Conservation (phyloP, 2,329 filamentous ascomycete genomes). For the Teratosphaeriaceae sp. region DNA sequence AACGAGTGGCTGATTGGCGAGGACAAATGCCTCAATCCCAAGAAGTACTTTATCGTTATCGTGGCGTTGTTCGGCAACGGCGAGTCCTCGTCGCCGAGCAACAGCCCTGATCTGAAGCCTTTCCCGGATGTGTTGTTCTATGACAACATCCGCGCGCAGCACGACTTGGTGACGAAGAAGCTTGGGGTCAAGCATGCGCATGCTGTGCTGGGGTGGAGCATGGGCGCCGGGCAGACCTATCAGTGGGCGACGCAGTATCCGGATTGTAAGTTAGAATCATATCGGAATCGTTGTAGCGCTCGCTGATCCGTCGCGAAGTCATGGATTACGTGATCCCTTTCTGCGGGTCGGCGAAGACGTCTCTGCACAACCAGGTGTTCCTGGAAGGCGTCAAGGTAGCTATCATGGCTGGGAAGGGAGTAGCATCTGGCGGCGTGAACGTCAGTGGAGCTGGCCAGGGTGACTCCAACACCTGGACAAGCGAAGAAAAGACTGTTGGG, state of each 20-base stretch:
- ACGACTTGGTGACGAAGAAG: slow-evolving; percentile 58
- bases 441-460: slow-evolving; percentile 39
- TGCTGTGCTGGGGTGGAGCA: slow-evolving; percentile 62
- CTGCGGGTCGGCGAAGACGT: slow-evolving; percentile 58
- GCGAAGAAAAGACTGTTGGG: slow-evolving; percentile 48
- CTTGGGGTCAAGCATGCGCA: slow-evolving; percentile 54
- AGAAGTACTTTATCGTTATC: slow-evolving; percentile 62
- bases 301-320: not conserved
- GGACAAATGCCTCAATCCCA: slow-evolving; percentile 58
- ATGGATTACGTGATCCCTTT: slow-evolving; percentile 54
- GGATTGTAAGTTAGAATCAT: slow-evolving; percentile 49
- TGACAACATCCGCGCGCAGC: slow-evolving; percentile 63
- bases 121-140: slow-evolving; percentile 60
- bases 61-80: slow-evolving; percentile 63
- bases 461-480: slow-evolving; percentile 28
- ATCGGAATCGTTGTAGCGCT: not conserved
- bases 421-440: slow-evolving; percentile 45
- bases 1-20: slow-evolving; percentile 69
- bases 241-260: slow-evolving; percentile 33
- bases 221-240: slow-evolving; percentile 59
- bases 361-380: slow-evolving; percentile 62
- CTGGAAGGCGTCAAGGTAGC: slow-evolving; percentile 58
- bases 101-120: slow-evolving; percentile 41
- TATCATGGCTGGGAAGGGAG: slow-evolving; percentile 51
- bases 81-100: slow-evolving; percentile 62